Evolutionary conservation across 805 yeast species (phyloP).

Genomic region (Pichia occidentalis): DNA sequence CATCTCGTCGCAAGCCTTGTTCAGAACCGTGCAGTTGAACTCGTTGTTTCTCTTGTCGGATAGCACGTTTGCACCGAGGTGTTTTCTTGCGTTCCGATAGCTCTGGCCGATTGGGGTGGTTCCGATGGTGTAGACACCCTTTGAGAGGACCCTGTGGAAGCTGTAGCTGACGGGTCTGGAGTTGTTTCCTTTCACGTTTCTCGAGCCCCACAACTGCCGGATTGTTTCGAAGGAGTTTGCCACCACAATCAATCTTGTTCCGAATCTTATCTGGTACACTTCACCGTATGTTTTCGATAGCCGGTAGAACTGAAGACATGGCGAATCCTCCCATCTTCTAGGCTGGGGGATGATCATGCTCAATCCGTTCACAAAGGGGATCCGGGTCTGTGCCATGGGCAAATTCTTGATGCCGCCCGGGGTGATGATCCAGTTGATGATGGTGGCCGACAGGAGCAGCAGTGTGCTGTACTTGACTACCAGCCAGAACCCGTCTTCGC

Average conservation of each 20-base stretch:
- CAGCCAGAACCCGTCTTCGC: too few species aligned
- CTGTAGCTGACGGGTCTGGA: conserved; percentile 65
- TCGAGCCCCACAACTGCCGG: conserved; percentile 43
- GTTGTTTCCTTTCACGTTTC: conserved; percentile 43
- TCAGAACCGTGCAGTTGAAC: conserved; percentile 31
- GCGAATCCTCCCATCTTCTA: conserved; percentile 24
- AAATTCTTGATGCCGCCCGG: conserved; percentile 19
- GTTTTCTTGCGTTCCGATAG: conserved; percentile 42
- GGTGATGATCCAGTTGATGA: neutral
- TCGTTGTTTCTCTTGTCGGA: conserved; percentile 32
- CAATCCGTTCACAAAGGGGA: conserved; percentile 26
- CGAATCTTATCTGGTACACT: conserved; percentile 60
- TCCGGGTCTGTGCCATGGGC: conserved; percentile 14
- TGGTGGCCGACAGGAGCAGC: too few species aligned
- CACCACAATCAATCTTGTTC: conserved; percentile 49
- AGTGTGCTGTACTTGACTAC: too few species aligned
- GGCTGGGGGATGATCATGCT: conserved; percentile 24
- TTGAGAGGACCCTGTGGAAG: conserved; percentile 56
- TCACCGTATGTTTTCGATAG: conserved; percentile 41
- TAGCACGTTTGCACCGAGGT: conserved; percentile 37
- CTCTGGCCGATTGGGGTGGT: conserved; percentile 53
- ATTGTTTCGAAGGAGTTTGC: conserved; percentile 61
- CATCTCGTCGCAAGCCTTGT: conserved; percentile 32
- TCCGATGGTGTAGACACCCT: conserved; percentile 56
- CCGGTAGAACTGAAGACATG: conserved; percentile 40